Base-by-base conservation (phyloP, 75 land plant species). In the Picea glauca region DNA sequence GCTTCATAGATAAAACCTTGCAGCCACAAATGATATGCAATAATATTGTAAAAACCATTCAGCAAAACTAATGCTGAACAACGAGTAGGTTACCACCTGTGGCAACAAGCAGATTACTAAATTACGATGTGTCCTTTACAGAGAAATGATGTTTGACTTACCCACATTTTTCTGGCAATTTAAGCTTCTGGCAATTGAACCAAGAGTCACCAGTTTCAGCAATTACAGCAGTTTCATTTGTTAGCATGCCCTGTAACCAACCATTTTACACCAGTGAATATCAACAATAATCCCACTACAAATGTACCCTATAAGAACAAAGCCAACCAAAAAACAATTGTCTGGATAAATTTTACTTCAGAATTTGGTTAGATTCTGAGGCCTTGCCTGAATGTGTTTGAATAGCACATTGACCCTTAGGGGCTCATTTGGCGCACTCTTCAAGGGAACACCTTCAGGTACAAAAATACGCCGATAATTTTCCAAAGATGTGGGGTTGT, bases 201-300 rank as follows among this genome's bases (percentile, higher is more conserved):
- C 98, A 94, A 15, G 98, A 94, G 78, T 94, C 98, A 26, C 98
- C 98, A 20, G 98, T 94, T 72, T 94, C 98, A 17, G 98, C 93
- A 70, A 94, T 88, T 15, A 94, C 88, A 33, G 91, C 94, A 62
- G 81, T 88, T 40, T 92, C 81, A 23, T 79, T 80, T 67, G 80
- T 67, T 62, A 94, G 75, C 87, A 94, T 92, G 1, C 54, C 65
- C 94, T 94, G 88, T 67, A 20, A 20, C 62, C 38, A 30, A 32
- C 4, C 18, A 21, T 50, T 20, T 57, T 54, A 50, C 2, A 9
- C 3, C 23, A 32, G 6, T 20, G 3, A 70, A 70, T 70, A 70
- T n/a, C 74, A 70, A 20, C 54, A n/a, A 70, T 2, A 68, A 40
- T 4, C 38, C 18, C 18, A 20, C 20, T 35, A 14, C 72, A 15